These are phyloP conservation scores for Eimeria sp. DNA, from an alignment of 169 alveolate species.

Conservation along the genomic window DNA sequence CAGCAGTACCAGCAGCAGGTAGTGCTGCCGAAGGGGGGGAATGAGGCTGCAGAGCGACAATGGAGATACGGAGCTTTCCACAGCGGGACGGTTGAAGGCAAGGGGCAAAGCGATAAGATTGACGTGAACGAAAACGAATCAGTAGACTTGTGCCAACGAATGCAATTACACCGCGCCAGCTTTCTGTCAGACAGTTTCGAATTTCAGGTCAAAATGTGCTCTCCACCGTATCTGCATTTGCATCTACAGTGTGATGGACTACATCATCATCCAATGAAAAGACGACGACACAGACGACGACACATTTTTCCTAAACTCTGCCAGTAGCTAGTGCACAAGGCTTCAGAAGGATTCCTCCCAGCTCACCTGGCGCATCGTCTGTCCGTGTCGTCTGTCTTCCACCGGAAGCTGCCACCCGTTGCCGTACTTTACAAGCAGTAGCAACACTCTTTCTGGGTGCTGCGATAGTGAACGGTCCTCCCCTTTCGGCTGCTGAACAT, in stretches of 20 bases:
- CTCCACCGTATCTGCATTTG: background rate
- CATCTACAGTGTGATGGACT: background rate
- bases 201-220: background rate
- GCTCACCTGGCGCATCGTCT: constrained; percentile 83
- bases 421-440: constrained; percentile 72
- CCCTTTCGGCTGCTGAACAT: constrained; percentile 36
- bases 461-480: constrained; percentile 74
- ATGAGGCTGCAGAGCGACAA: background rate
- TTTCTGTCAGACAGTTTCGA: background rate
- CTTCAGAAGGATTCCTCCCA: background rate
- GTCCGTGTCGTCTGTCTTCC: constrained; percentile 77
- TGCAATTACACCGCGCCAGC: background rate
- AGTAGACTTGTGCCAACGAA: background rate
- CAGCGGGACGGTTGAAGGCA: background rate
- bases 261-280: background rate
- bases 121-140: background rate
- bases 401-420: constrained; percentile 83
- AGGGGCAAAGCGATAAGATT: background rate
- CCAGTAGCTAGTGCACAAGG: background rate
- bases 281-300: background rate
- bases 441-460: constrained; percentile 69
- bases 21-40: background rate
- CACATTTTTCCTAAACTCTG: background rate
- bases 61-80: background rate
- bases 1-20: background rate